A percentile compares a stretch with the other conserved stretches of the same genome.
Evolutionary conservation across 208 protist species (phyloP).

Genomic region (Phytomonas serpens): DNA sequence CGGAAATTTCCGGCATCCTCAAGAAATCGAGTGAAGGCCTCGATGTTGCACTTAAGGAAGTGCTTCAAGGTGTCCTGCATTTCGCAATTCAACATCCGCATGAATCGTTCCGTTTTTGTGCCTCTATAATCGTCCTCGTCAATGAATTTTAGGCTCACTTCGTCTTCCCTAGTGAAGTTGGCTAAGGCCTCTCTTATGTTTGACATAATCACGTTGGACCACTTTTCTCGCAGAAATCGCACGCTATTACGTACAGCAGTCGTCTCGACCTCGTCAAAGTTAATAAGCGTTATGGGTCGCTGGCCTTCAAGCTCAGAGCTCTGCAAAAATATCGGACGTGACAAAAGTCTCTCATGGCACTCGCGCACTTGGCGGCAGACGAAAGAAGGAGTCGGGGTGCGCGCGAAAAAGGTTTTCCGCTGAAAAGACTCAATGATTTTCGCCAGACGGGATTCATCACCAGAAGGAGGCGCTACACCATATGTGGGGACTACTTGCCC

Average conservation of each 20-base stretch:
- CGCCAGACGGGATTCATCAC: constrained; percentile 24
- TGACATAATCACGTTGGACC: constrained; percentile 47
- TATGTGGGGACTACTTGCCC: constrained; percentile 22
- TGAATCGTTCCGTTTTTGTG: constrained; percentile 90
- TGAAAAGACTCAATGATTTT: constrained; percentile 41
- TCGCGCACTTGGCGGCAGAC: constrained; percentile 63
- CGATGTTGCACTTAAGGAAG: constrained; percentile 51
- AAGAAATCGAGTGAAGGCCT: constrained; percentile 80
- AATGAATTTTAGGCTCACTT: constrained; percentile 79
- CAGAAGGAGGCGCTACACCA: constrained; percentile 34
- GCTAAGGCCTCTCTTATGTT: constrained; percentile 39
- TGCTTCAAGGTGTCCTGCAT: constrained; percentile 91
- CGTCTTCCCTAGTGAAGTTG: constrained; percentile 15
- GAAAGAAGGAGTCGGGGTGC: constrained; percentile 28
- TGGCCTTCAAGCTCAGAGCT: constrained; percentile 28
- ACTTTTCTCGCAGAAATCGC: constrained; percentile 65
- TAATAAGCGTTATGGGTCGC: constrained; percentile 60
- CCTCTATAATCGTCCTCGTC: constrained; percentile 85
- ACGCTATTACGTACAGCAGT: constrained; percentile 53
- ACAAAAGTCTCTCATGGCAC: constrained; percentile 64
- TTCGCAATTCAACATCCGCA: constrained; percentile 84
- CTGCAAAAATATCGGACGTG: constrained; percentile 66
- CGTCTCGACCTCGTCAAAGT: constrained; percentile 88
- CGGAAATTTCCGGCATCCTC: constrained; percentile 61
- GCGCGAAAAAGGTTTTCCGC: constrained; percentile 45